Base-by-base conservation (phyloP, 768 basidiomycete genomes). In the Tylopilus sp. region DNA sequence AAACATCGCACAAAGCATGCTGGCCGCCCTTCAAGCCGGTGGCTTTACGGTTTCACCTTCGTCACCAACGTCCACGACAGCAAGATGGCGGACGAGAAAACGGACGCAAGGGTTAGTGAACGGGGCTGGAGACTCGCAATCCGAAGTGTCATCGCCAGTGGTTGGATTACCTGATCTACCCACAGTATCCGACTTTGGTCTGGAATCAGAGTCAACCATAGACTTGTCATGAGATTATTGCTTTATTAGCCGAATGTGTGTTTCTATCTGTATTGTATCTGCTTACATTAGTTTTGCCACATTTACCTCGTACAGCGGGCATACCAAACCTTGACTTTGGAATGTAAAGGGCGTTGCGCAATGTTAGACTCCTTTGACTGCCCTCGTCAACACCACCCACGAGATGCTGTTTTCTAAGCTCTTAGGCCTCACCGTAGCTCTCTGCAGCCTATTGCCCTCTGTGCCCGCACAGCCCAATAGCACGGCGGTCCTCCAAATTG, bases 1-100 rank as follows among this genome's bases (percentile, higher is more conserved):
- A 5, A 78, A 83, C 52, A 71, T 80, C 43, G 91, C 91, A 4
- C 79, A 79, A 47, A 81, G 85, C 57, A 87, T 93, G 86, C 66
- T 92, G 48, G 86, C 85, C 7, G 79, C 76, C 35, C 75, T 92
- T 25, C 77, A 91, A 65, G 80, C 84, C 6, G 80, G 85, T 55
- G 88, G 85, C 0, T 88, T 88, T 65, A 72, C 68, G 12, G 71
- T 79, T 50, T 65, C 69, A 10, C 74, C 82, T 11, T 68, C 74
- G 17, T 76, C 83, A 9, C 79, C 81, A n/a, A 73, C 76, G 17
- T 60, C 70, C 28, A 56, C 71, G 23, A 57, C 60, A 43, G 54
- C 61, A 36, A 65, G 66, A 56, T 59, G 71, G 39, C 62, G 61
- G 33, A 6, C 53, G 22, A 63, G 71, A 47, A 58, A 55, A 55